A percentile compares a stretch with the other conserved stretches of the same genome.
Evolutionary conservation across 441 rosid species (phyloP).

Genomic region (Croton laevigatus): DNA sequence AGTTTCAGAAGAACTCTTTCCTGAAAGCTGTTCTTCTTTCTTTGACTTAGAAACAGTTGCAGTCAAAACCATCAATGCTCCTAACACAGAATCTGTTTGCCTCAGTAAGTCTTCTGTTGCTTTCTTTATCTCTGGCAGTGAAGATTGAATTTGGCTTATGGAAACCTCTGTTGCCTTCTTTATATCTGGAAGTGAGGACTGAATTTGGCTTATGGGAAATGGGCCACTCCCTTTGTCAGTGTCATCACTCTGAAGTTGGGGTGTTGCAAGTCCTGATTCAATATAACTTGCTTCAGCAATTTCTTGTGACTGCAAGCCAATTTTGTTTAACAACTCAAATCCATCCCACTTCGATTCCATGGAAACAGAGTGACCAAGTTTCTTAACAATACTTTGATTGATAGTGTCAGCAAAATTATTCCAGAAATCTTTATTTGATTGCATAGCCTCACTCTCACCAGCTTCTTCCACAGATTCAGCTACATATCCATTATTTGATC

Average conservation of each 20-base stretch:
- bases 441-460: constrained; percentile 33
- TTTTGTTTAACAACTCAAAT: constrained; percentile 61
- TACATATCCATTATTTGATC: constrained; percentile 21
- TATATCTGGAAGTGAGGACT: constrained; percentile 76
- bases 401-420: constrained; percentile 56
- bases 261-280: constrained; percentile 87
- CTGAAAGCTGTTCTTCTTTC: constrained; percentile 40
- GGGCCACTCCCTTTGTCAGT: constrained; percentile 41
- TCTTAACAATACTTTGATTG: constrained; percentile 62
- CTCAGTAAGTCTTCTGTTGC: constrained; percentile 74
- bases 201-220: constrained; percentile 30
- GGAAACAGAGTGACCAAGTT: constrained; percentile 64
- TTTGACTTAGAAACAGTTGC: constrained; percentile 69
- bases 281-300: constrained; percentile 74
- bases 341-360: constrained; percentile 77
- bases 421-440: constrained; percentile 61
- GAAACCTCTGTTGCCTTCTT: constrained; percentile 67
- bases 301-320: constrained; percentile 70
- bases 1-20: constrained; percentile 33
- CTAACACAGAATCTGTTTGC: constrained; percentile 87
- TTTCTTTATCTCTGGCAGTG: constrained; percentile 76
- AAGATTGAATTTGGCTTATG: constrained; percentile 43
- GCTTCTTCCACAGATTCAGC: constrained; percentile 30
- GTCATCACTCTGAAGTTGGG: constrained; percentile 41
- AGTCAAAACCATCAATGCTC: constrained; percentile 83